Base-by-base conservation (phyloP, 1,284 basidiomycete genomes). In the Trametes versicolor region DNA sequence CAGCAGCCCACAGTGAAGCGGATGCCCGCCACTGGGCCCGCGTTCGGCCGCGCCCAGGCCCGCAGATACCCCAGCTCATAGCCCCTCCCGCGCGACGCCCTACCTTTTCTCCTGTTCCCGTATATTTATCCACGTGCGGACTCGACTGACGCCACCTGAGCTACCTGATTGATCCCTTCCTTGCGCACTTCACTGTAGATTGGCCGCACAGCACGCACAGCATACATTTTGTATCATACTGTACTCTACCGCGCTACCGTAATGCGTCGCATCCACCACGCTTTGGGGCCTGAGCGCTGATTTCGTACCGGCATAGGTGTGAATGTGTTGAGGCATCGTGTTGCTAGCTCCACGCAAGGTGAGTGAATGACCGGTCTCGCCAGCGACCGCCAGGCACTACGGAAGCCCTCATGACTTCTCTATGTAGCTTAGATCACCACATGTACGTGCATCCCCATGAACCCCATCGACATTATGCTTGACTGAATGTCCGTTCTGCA, bases 1-100 rank as follows among this genome's bases (percentile, higher is more conserved):
- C 71, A 70, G 27, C 60, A 41, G 37, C 9, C 53, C 23, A 2
- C 36, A 23, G 29, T 53, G 12, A 50, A 60, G 49, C 59, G 60
- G 37, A 60, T 53, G 4, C 63, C 60, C 2, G 12, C 52, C 13
- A 49, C 62, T 0, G 60, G 57, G 8, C 53, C 62, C 6, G 54
- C 59, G 25, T 62, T 51, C 13, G 62, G 43, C 17, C 64, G 64
- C 13, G 60, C 43, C 13, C 62, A 63, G 10, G 48, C 51, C 21
- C 64, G 60, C 45, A 58, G 64, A 64, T 69, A 64, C 53, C 67
- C 60, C 37, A 64, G 55, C 36, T 58, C 64, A 61, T 69, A 58
- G 57, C 23, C 45, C 29, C 25, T n/a, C n/a, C 34, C 10, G 12
- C 13, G 9, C 12, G 17, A 2, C 17, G 25, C 8, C 47, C 4